Evolutionary conservation across 2,329 filamentous ascomycete genomes (phyloP).

Genomic region (Cladobotryum mycophilum): DNA sequence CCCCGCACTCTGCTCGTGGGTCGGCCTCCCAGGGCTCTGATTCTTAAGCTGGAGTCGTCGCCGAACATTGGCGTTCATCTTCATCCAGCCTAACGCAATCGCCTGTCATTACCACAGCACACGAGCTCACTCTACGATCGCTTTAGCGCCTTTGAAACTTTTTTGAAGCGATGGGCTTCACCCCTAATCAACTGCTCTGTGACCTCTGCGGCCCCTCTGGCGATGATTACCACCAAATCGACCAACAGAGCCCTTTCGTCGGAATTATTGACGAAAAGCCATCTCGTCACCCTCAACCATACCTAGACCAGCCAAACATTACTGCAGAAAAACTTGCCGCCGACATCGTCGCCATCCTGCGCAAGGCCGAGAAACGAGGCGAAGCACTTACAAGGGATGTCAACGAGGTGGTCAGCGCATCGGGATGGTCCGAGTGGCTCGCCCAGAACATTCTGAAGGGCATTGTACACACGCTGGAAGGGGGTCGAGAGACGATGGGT

Average conservation of each 20-base stretch:
- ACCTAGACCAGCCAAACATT: not conserved
- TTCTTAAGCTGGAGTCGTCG: too few relatives aligned
- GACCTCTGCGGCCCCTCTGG: not conserved
- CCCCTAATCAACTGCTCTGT: not conserved
- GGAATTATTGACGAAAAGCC: conserved; percentile 2
- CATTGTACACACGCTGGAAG: not conserved
- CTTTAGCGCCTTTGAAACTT: too few relatives aligned
- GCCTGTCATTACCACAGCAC: too few relatives aligned
- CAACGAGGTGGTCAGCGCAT: not conserved
- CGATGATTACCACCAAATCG: not conserved
- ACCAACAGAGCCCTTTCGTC: not conserved
- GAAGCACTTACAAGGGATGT: not conserved
- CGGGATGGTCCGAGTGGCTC: conserved; percentile 6
- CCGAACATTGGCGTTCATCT: too few relatives aligned
- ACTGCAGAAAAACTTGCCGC: not conserved
- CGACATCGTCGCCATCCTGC: not conserved
- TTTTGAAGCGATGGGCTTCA: too few relatives aligned
- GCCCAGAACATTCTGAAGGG: conserved; percentile 6
- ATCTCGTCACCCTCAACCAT: not conserved
- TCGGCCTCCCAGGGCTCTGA: too few relatives aligned
- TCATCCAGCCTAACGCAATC: too few relatives aligned
- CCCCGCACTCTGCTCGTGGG: too few relatives aligned
- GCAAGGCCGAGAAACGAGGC: not conserved
- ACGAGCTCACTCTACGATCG: too few relatives aligned
- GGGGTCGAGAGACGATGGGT: conserved; percentile 3